These are phyloP conservation scores for Diaporthe destruens DNA, from an alignment of 2,329 filamentous ascomycete genomes.

Conservation along the genomic window DNA sequence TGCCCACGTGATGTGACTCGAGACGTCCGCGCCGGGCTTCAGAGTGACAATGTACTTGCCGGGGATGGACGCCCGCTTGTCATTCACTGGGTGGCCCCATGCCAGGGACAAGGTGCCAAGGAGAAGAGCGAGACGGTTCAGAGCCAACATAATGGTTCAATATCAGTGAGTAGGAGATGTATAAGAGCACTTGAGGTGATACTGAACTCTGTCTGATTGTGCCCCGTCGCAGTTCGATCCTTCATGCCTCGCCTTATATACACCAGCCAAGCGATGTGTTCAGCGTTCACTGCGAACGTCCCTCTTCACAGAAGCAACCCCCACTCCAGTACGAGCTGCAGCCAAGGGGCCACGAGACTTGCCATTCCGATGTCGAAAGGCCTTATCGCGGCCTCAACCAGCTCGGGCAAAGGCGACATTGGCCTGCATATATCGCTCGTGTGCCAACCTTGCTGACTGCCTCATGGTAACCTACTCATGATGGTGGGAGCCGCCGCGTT, in stretches of 20 bases:
- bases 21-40: conserved; percentile 11
- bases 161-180: not conserved
- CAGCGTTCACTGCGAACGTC: not conserved
- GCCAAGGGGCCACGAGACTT: conserved; percentile 31
- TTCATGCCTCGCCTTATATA: conserved; percentile 1
- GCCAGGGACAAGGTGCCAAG: conserved; percentile 2
- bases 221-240: not conserved
- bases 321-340: conserved; percentile 12
- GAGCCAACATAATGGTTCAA: conserved; percentile 9
- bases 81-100: conserved; percentile 13
- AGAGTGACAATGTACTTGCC: conserved; percentile 35
- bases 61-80: conserved; percentile 22
- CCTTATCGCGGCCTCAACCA: conserved; percentile 8
- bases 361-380: conserved; percentile 31
- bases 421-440: conserved; percentile 29
- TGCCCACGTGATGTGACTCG: conserved; percentile 28
- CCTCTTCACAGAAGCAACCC: conserved; percentile 4
- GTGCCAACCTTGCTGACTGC: conserved; percentile 31
- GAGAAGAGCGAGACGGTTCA: conserved; percentile 29
- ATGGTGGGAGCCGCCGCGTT: conserved; percentile 29
- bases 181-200: not conserved
- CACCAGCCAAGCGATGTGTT: not conserved
- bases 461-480: conserved; percentile 14
- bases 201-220: not conserved
- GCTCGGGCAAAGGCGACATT: conserved; percentile 15